Base-by-base conservation (phyloP, 2,329 filamentous ascomycete genomes). In the Scedosporium boydii region DNA sequence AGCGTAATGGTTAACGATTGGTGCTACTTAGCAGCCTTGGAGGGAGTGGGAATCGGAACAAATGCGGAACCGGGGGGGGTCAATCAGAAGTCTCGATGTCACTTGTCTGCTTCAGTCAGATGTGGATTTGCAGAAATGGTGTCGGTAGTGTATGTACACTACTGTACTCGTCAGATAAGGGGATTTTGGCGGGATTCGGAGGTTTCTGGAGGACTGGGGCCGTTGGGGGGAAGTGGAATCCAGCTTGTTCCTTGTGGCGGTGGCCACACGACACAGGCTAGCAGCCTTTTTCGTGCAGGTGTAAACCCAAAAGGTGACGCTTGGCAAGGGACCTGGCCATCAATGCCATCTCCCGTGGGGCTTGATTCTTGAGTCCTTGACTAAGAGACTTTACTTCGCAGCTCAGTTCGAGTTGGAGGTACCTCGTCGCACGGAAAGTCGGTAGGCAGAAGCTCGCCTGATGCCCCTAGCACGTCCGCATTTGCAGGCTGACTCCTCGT, bases 1-100 rank as follows among this genome's bases (percentile, higher is more conserved):
- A 44, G 42, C 18, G 59, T 34, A 60, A 60, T 60, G 59, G 44
- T 60, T 60, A 51, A 51, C 23, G 58, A 51, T 60, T 55, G 51
- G 51, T 10, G 18, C 18, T 55, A 23, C 12, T 6, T 55, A 38
- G 34, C 34, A 38, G 51, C 18, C 23, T 18, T 55, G 21, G 51
- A n/a, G 51, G 21, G 51, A n/a, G 51, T 55, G 21, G 18, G 51
- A 23, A 6, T 18, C 12, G 51, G 34, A 26, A 14, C 29, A 44
- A 59, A 9, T 9, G 38, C 57, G 57, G 29, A 41, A 38, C 10
- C 10, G 27, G 27, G 38, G 18, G 18, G 57, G 29, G 46, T 3
- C n/a, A 59, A 42, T 42, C 27, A 58, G 44, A 7, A 21, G 44
- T 21, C 44, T 48, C 44, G 44, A 18, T 48, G 21, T n/a, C 44